A percentile compares a stretch with the other conserved stretches of the same genome.
Conservation (phyloP, 352 stramenopile species). For the Phytophthora pinifolia region DNA sequence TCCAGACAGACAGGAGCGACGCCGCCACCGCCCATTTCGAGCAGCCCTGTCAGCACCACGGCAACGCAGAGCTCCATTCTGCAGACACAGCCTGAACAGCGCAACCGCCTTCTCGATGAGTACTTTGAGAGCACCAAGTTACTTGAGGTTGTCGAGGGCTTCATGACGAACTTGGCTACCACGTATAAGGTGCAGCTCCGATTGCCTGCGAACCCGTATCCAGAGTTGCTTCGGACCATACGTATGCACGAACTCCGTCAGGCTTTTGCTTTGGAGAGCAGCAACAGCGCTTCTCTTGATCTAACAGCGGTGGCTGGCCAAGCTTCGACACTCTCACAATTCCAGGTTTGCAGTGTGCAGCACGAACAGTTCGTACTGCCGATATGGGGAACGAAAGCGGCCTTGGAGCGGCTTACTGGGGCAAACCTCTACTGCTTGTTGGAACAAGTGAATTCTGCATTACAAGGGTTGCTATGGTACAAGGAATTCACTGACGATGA, state of each 20-base stretch:
- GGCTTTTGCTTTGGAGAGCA: slow-evolving; percentile 13
- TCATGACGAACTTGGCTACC: slow-evolving; percentile 27
- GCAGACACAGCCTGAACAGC: slow-evolving; percentile 21
- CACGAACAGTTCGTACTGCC: slow-evolving; percentile 24
- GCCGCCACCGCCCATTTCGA: background rate
- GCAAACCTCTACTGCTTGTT: slow-evolving; percentile 17
- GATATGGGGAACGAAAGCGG: slow-evolving; percentile 28
- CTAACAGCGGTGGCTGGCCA: slow-evolving; percentile 22
- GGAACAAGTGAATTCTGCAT: slow-evolving; percentile 10
- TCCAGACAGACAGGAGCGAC: background rate
- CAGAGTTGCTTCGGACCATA: slow-evolving; percentile 29
- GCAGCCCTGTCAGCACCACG: background rate
- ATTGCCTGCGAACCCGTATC: slow-evolving; percentile 45
- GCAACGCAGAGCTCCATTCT: slow-evolving; percentile 15
- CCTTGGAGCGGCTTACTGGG: slow-evolving; percentile 23
- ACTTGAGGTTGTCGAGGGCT: slow-evolving; percentile 37
- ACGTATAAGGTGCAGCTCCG: slow-evolving; percentile 27
- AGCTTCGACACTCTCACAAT: slow-evolving; percentile 1
- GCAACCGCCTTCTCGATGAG: slow-evolving; percentile 37
- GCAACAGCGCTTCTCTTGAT: slow-evolving; percentile 1
- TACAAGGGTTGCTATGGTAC: slow-evolving; percentile 8
- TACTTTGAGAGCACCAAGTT: slow-evolving; percentile 46
- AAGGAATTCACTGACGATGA: slow-evolving; percentile 32
- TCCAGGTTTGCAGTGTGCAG: slow-evolving; percentile 23
- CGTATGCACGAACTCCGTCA: slow-evolving; percentile 38